Evolutionary conservation across 305 asterid genomes (phyloP), one percentile per base, ranked within the genome.

Genomic region (Plantago lanceolata): DNA sequence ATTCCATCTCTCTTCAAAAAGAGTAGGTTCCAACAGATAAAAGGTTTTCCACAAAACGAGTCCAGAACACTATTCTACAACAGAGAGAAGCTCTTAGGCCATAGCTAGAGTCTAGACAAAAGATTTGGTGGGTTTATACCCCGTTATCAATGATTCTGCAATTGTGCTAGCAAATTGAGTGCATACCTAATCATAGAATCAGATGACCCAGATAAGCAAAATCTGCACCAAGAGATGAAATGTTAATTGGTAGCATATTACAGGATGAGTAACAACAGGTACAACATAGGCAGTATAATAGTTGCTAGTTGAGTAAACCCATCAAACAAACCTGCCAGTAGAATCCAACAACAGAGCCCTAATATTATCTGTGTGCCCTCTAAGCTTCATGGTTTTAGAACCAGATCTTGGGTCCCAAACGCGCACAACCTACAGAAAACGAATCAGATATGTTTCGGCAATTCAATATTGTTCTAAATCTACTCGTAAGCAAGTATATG

Each of bases 401-500:
- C 96, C 98, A 65, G 82, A 84, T 79, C 97, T 86, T 49, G 96
- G 88, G 74, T 93, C 98, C 98, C 98, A 93, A 72, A 87, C 95
- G 63, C 98, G 96, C 66, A 93, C 87, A 71, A 87, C 96, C 98
- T 93, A 68, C 47, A 54, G 68, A 21, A 67, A 59, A 49, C 59
- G 18, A 40, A 67, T 57, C 61, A 63, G 45, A 40, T 12, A 1
- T 40, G 45, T 12, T 40, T 12, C 45, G 45, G 45, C 45, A 40
- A 40, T 40, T 11, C 45, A 40, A 35, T 9, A 2, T 9, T 40
- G 14, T 9, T 40, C 14, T 40, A 40, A 1, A 40, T 11, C 45
- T 40, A 40, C 15, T 40, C 1, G 45, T 40, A 11, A 40, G 11
- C 15, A 40, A 8, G 45, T 40, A 40, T 1, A 40, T 2, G 45